A percentile compares a stretch with the other conserved stretches of the same genome.
phyloP scores from a whole-genome alignment of 129 eudicot genomes.

The Sambucus nigra region DNA sequence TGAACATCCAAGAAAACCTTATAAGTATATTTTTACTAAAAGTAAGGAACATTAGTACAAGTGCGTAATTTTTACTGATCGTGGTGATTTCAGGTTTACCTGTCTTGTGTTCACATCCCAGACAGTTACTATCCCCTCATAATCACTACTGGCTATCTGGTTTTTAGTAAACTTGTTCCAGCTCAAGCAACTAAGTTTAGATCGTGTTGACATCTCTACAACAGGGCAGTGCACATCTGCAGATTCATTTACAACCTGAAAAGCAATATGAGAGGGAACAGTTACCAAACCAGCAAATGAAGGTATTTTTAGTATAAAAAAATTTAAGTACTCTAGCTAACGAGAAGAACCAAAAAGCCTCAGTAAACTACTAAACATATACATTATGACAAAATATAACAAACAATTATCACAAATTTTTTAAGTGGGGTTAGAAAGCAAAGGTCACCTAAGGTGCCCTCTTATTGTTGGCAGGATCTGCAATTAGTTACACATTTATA shows the following conservation, averaged over 20 bases:
- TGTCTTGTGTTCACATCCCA: slow-evolving; percentile 64
- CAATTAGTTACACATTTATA: too few species aligned
- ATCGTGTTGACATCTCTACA: slow-evolving; percentile 63
- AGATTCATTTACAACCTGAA: slow-evolving; percentile 63
- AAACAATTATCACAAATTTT: slow-evolving; percentile 6
- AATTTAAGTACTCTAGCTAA: neutral
- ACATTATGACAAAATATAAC: slow-evolving; percentile 1
- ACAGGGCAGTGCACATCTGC: slow-evolving; percentile 63
- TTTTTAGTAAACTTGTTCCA: slow-evolving; percentile 62
- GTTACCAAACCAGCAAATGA: neutral
- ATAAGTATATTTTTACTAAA: neutral
- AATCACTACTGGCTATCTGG: slow-evolving; percentile 73
- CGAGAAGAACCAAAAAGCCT: neutral
- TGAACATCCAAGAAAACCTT: slow-evolving; percentile 8
- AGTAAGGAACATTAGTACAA: neutral
- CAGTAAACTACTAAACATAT: neutral
- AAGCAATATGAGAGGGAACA: slow-evolving; percentile 4
- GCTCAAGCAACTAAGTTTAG: slow-evolving; percentile 72
- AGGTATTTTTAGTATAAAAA: neutral
- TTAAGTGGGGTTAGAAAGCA: neutral
- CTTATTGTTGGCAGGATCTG: too few species aligned
- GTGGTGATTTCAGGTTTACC: slow-evolving; percentile 22
- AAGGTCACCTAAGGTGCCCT: slow-evolving; percentile 4
- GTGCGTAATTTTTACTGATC: neutral
- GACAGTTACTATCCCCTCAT: slow-evolving; percentile 60